Conservation (phyloP, 495 filamentous ascomycete genomes). For the Aspergillus incahuasiensis region DNA sequence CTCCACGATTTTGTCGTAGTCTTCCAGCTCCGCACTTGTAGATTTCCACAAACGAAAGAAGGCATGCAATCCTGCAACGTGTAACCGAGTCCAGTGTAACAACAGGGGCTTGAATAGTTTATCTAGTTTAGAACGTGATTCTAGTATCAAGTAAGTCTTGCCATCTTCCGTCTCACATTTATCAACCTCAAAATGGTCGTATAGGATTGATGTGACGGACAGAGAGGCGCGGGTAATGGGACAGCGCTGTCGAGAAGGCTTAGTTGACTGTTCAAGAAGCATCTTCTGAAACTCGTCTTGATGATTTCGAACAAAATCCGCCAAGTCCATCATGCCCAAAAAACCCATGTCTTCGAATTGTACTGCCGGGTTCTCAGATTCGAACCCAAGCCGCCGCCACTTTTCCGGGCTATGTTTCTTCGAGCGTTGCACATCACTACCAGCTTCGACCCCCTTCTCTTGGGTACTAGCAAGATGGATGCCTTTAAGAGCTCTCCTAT, state of each 20-base stretch:
- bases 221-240: conserved; percentile 85
- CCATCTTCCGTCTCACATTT: conserved; percentile 79
- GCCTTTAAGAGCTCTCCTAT: conserved; percentile 79
- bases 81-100: conserved; percentile 94
- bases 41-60: conserved; percentile 92
- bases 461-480: conserved; percentile 80
- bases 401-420: conserved; percentile 80
- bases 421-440: conserved; percentile 50
- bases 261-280: conserved; percentile 82
- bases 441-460: conserved; percentile 29
- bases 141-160: conserved; percentile 70
- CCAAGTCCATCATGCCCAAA: conserved; percentile 95
- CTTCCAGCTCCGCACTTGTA: conserved; percentile 73
- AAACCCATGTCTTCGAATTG: conserved; percentile 88
- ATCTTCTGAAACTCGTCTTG: conserved; percentile 90
- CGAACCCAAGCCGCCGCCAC: conserved; percentile 89
- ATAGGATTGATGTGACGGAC: conserved; percentile 80
- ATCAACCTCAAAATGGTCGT: conserved; percentile 93
- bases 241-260: conserved; percentile 67
- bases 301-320: conserved; percentile 84
- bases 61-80: conserved; percentile 79
- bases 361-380: conserved; percentile 75
- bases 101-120: conserved; percentile 82
- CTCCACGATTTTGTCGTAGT: conserved; percentile 90
- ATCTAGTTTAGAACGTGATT: conserved; percentile 76